Evolutionary conservation across 257 asterid genomes (phyloP).

Genomic region (Solanum paucissectum): DNA sequence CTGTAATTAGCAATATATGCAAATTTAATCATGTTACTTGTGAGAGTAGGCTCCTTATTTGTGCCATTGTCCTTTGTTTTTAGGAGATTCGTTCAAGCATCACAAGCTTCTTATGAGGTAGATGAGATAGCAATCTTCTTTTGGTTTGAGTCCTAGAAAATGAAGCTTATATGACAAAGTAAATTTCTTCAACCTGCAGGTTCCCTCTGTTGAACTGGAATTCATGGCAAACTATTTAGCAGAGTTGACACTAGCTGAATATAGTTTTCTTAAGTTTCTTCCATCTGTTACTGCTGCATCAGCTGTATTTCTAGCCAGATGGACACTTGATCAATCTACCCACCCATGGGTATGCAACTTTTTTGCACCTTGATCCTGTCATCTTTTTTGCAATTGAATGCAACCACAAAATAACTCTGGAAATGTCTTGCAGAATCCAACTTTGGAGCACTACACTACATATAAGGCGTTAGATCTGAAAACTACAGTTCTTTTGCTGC

Average conservation of each 20-base stretch:
- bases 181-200: constrained; percentile 37
- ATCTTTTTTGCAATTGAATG: neutral
- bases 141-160: neutral
- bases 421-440: constrained; percentile 54
- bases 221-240: constrained; percentile 89
- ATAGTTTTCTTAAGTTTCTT: constrained; percentile 70
- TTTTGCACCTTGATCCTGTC: neutral
- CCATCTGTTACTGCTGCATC: constrained; percentile 93
- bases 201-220: constrained; percentile 86
- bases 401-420: neutral
- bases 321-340: constrained; percentile 91
- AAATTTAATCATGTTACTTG: neutral
- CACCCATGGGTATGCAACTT: constrained; percentile 84
- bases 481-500: constrained; percentile 49
- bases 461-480: constrained; percentile 47
- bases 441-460: constrained; percentile 78
- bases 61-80: neutral
- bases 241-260: constrained; percentile 71
- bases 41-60: constrained; percentile 1
- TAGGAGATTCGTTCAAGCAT: constrained; percentile 98
- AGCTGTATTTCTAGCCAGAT: constrained; percentile 86
- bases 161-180: neutral
- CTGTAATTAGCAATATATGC: neutral
- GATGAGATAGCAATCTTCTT: neutral
- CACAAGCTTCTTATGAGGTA: constrained; percentile 79